phyloP scores from a whole-genome alignment of 768 basidiomycete genomes.

The Trametes coccinea region DNA sequence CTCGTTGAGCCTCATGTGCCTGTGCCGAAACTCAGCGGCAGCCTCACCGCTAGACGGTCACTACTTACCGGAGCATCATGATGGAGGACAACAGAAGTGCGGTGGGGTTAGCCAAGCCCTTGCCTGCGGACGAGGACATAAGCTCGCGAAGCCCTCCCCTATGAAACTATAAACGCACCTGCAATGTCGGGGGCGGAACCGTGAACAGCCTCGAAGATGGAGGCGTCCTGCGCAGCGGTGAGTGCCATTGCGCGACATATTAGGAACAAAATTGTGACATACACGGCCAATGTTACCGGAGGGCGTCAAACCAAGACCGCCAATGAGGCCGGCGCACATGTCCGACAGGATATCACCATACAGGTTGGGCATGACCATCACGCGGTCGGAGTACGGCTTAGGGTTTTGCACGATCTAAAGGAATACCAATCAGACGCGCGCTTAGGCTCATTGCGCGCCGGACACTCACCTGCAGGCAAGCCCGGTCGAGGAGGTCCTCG shows the following conservation, averaged over 20 bases:
- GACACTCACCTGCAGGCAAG: conserved; percentile 77
- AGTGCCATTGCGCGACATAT: conserved; percentile 5
- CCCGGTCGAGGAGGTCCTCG: conserved; percentile 95
- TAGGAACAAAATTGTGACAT: conserved; percentile 30
- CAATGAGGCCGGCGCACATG: conserved; percentile 94
- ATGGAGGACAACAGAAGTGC: conserved; percentile 91
- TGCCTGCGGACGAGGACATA: conserved; percentile 47
- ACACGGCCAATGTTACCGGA: conserved; percentile 97
- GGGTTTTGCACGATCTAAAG: conserved; percentile 88
- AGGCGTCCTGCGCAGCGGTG: conserved; percentile 73
- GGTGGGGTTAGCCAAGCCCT: conserved; percentile 98
- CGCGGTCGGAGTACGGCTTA: conserved; percentile 87
- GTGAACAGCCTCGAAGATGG: conserved; percentile 99
- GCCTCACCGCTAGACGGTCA: conserved; percentile 18
- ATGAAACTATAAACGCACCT: conserved; percentile 45
- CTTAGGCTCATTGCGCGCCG: neutral
- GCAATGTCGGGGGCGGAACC: conserved; percentile 99
- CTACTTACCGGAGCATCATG: conserved; percentile 91
- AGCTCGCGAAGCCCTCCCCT: neutral
- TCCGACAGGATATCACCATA: conserved; percentile 96
- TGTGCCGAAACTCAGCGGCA: conserved; percentile 36
- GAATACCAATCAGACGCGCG: conserved; percentile 6
- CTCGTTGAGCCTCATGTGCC: conserved; percentile 89
- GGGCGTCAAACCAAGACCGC: conserved; percentile 94
- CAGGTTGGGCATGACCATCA: conserved; percentile 99